Evolutionary conservation across 108 stramenopile species (phyloP), one percentile per base, ranked within the genome.

Genomic region (Hondaea fermentalgiana): DNA sequence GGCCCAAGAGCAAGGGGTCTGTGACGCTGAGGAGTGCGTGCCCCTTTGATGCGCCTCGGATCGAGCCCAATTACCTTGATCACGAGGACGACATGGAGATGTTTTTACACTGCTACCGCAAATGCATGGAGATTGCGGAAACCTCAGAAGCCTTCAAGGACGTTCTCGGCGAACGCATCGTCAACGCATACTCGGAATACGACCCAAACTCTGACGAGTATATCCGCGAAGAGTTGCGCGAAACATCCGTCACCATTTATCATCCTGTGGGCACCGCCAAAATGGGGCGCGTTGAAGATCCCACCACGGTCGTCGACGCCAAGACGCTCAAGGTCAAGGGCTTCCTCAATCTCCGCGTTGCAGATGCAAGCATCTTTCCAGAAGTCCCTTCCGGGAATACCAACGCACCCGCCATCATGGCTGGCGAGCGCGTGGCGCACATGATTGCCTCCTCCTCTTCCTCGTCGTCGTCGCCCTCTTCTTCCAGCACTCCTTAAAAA

Each of bases 311-410:
- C 49, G 51, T 53, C 49, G 76, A 83, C 49, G 45, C 76, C 76
- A 83, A 83, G 76, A 83, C 76, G n/a, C 76, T 83, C 76, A 83
- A 83, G 51, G 76, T 83, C 17, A 47, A 53, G 23, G 76, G 76
- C n/a, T 83, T 83, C 28, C n/a, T 8, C n/a, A 83, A 83, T 23
- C 76, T 83, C 16, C 76, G 76, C 51, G 51, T 83, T 45, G 76
- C 76, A 6, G 76, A 83, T 23, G 45, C 49, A 8, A 53, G 49
- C 25, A 23, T 83, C n/a, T 6, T 53, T 17, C 76, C 76, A 12
- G 49, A 83, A 4, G 76, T 83, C 4, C 49, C 51, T 17, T 53
- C 49, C 6, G 76, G 76, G 6, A 83, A 83, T 45, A 83, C 76
- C 17, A 83, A 83, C 51, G 45, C 51, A 0, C 76, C 76, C 23